Evolutionary conservation across 225 moss, liverwort and hornwort species (phyloP), one percentile per base, ranked within the genome.

Genomic region (Marchantia paleacea): DNA sequence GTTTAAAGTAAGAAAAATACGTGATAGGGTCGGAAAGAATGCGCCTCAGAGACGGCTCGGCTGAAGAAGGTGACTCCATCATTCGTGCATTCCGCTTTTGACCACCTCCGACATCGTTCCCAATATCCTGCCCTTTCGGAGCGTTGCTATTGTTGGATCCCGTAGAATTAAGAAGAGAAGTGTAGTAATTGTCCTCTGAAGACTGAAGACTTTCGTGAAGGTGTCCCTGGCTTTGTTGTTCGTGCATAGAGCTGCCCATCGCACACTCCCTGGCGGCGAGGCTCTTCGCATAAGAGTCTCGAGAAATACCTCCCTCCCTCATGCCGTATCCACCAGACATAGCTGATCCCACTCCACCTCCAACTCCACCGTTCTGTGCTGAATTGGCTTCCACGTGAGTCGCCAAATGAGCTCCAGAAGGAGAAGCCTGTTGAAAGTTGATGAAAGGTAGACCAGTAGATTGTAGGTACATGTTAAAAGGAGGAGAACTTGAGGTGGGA

Each of bases 21-120:
- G 94, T 93, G 85, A 97, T 50, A 71, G 94, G 96, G 80, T 97
- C 96, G 30, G 96, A 93, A 76, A 97, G 93, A 55, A 97, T 97
- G 82, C 87, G 91, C 63, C 94, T 89, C 67, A 97, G 84, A 0
- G 94, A 93, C 14, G 88, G 88, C 73, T 94, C 92, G 19, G 92
- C 82, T 15, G 88, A 78, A 9, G 89, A 80, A 63, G 90, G 91
- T 22, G 92, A 86, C 73, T 97, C 94, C 83, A 86, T 84, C 78
- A 88, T 87, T 68, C 92, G 90, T 39, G 83, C 62, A 85, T 81
- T 85, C 52, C 83, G 83, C 79, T 85, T 85, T 8, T 73, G 78
- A 7, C 82, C 85, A 53, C 82, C 89, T 62, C 82, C 89, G 12
- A 58, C 80, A 19, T 91, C 91, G 19, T 77, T 84, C 54, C 75